Base-by-base conservation (phyloP, 306 rosid species). In the Dryas alaskensis region DNA sequence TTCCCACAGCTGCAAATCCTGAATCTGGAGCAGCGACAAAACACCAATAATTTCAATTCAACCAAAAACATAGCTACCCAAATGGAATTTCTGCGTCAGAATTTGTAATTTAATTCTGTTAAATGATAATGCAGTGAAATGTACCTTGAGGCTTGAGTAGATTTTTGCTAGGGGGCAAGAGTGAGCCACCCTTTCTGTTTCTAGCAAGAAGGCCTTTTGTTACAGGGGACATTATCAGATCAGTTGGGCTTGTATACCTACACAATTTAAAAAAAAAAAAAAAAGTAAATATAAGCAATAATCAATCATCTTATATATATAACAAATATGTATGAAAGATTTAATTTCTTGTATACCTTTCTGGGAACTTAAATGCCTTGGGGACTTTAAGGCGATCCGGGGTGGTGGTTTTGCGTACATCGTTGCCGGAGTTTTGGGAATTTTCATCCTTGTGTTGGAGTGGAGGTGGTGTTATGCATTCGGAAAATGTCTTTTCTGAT, bases 241-340 rank as follows among this genome's bases (percentile, higher is more conserved):
- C 98, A 14, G 98, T 93, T n/a, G 98, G 97, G 77, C 98, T 91
- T 60, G 80, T 89, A 64, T 93, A 93, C 87, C 98, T 93, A 37
- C 49, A 70, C 0, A 60, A 83, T 73, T 17, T 59, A 4, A 22
- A 0, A 11, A 58, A 22, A 1, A 31, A 31, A 31, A 31, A 31
- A 31, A 2, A 31, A 46, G 16, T 17, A 49, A 7, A 52, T 3
- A 25, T 8, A 9, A n/a, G 46, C 50, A 46, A 10, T 14, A 47
- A 76, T 19, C 50, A 46, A 10, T 14, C 37, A 68, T 40, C 0
- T 55, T 3, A 25, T n/a, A 8, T 45, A 7, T 4, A 16, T 51
- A 13, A 51, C 8, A 44, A 4, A 54, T 10, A 1, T 3, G 22
- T 8, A 46, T 25, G 14, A 51, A 40, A 67, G 39, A 17, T 44